Evolutionary conservation across 495 filamentous ascomycete genomes (phyloP).

Genomic region (Tirmania nivea): DNA sequence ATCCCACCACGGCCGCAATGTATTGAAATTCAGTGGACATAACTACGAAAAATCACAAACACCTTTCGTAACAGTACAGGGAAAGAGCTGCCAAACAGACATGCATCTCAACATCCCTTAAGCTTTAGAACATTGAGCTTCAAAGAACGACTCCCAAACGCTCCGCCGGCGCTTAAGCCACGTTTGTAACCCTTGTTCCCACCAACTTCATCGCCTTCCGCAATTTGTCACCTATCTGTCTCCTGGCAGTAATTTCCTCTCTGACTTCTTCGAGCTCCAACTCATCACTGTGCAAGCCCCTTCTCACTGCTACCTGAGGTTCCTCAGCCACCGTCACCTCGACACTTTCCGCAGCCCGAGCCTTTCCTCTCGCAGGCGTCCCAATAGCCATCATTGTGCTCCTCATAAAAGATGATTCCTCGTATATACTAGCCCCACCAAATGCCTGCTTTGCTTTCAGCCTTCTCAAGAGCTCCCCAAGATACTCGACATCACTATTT

Average conservation of each 20-base stretch:
- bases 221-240: slow-evolving; percentile 14
- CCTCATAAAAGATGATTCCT: not conserved
- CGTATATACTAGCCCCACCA: not conserved
- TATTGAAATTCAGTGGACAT: no score
- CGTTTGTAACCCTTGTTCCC: slow-evolving; percentile 9
- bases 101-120: no score
- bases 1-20: no score
- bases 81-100: no score
- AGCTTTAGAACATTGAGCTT: no score
- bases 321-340: not conserved
- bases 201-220: slow-evolving; percentile 9
- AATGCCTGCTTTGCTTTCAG: slow-evolving; percentile 6
- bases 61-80: no score
- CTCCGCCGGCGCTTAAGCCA: no score
- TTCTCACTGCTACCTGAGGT: not conserved
- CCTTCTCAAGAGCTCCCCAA: slow-evolving; percentile 52
- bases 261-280: slow-evolving; percentile 15
- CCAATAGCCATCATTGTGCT: not conserved
- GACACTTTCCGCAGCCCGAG: not conserved
- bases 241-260: slow-evolving; percentile 16
- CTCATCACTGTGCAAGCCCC: slow-evolving; percentile 2
- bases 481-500: slow-evolving; percentile 67
- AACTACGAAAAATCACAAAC: no score
- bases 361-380: not conserved
- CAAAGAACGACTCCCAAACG: no score